Base-by-base conservation (phyloP, 331 rosid species). In the Dryas integrifolia region DNA sequence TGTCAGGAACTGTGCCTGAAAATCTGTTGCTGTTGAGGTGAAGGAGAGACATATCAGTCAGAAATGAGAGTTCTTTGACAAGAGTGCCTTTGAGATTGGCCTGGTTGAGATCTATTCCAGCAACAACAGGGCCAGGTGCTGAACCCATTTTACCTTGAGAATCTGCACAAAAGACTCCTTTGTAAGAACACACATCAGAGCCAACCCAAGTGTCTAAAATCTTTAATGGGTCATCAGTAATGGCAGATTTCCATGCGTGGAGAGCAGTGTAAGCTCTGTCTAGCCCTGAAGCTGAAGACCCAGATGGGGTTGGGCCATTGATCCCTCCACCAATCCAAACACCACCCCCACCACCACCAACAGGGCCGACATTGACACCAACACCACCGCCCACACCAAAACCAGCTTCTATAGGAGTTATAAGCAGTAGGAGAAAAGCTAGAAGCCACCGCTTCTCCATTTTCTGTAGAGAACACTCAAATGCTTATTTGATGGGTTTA, bases 181-280 rank as follows among this genome's bases (percentile, higher is more conserved):
- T 82, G 84, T 95, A 95, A 63, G 97, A 79, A 82, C 99, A 95
- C 46, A 95, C 96, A 65, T 91, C 81, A 14, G 90, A 38, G 64
- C 99, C 96, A 66, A 74, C 84, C 99, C 99, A 95, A 49, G 82
- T 70, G 16, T 59, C 73, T 26, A 92, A 75, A 81, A 89, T 60
- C 80, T 84, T 81, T 2, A 74, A 51, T 24, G 99, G 97, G 80
- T 95, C 99, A 3, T 95, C 97, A 16, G 84, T 78, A 47, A 95
- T 89, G 46, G 96, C 88, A 4, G 97, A 88, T 86, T 95, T 95
- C 99, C 99, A 95, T 12, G 92, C 85, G 75, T 92, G 99, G 0
- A 95, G 88, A 30, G 88, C 97, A 58, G 85, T 52, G 86, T 88
- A 92, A 73, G 97, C 96, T 83, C 64, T 69, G 52, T 80, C 75